Evolutionary conservation across 805 yeast genomes (phyloP).

Genomic region (Wickerhamomyces alni): DNA sequence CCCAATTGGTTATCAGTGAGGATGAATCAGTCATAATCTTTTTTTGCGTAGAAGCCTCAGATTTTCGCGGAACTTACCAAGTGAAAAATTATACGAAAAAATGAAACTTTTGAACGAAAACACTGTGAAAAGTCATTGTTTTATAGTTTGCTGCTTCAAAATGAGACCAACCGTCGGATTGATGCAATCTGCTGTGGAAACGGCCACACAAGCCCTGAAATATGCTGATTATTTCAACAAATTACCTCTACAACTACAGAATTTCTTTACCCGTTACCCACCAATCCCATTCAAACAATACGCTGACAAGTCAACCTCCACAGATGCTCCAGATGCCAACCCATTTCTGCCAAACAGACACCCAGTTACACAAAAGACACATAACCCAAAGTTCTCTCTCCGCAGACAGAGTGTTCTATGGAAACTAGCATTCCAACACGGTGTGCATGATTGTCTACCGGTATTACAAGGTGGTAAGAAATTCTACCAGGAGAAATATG

Average conservation of each 20-base stretch:
- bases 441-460: conserved; percentile 77
- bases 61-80: neutral
- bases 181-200: conserved; percentile 12
- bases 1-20: neutral
- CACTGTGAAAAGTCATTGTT: too few species aligned
- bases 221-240: conserved; percentile 39
- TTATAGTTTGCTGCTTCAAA: too few species aligned
- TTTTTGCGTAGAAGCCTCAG: neutral
- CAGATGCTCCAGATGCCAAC: conserved; percentile 66
- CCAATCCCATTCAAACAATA: conserved; percentile 74
- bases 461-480: conserved; percentile 40
- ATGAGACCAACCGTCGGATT: conserved; percentile 23
- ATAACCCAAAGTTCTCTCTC: conserved; percentile 70
- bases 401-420: conserved; percentile 79
- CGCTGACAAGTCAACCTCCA: conserved; percentile 55
- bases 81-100: neutral
- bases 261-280: conserved; percentile 76
- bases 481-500: conserved; percentile 76
- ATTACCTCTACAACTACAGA: conserved; percentile 65
- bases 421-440: conserved; percentile 76
- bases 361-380: conserved; percentile 72
- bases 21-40: neutral
- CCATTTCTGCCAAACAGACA: conserved; percentile 85
- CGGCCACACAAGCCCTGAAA: conserved; percentile 22
- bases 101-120: too few species aligned